These are phyloP conservation scores for Diaporthe ampelina DNA, from an alignment of 2,329 filamentous ascomycete genomes.

Conservation along the genomic window DNA sequence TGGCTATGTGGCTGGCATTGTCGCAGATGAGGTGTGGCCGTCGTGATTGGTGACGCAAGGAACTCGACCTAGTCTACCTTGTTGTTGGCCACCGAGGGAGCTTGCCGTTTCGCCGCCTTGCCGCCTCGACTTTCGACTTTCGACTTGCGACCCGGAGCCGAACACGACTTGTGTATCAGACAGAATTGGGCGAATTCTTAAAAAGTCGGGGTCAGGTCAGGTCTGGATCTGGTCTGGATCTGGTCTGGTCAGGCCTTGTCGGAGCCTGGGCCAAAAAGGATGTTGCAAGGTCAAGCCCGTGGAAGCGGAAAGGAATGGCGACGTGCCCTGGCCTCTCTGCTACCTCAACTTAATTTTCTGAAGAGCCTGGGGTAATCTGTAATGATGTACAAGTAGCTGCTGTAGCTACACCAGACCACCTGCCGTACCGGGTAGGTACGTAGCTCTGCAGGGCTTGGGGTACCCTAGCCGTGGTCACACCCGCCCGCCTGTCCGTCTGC, in stretches of 20 bases:
- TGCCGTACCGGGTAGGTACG: not conserved
- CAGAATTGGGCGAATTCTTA: not conserved
- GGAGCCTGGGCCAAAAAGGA: not conserved
- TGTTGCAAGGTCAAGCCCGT: conserved; percentile 30
- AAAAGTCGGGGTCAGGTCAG: not conserved
- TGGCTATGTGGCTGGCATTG: conserved; percentile 35
- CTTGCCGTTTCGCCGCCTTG: conserved; percentile 3
- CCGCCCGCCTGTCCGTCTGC: conserved; percentile 13
- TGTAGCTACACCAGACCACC: not conserved
- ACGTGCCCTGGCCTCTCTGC: not conserved
- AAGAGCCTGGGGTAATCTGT: not conserved
- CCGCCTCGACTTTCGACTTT: too few species aligned
- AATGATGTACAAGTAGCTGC: conserved; percentile 10
- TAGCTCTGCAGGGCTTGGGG: conserved; percentile 9
- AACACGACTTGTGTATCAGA: conserved; percentile 20
- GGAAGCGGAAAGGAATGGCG: conserved; percentile 8
- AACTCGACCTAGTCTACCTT: not conserved
- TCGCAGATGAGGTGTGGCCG: conserved; percentile 26
- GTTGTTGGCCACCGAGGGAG: conserved; percentile 22
- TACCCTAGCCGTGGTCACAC: conserved; percentile 30
- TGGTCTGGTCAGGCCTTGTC: conserved; percentile 13
- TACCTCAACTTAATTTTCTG: conserved; percentile 15
- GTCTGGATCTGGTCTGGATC: too few species aligned
- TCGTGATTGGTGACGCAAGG: conserved; percentile 28
- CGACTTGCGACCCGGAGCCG: not conserved